Conservation (phyloP, 2,329 filamentous ascomycete species). For the Fusarium kyushuense region DNA sequence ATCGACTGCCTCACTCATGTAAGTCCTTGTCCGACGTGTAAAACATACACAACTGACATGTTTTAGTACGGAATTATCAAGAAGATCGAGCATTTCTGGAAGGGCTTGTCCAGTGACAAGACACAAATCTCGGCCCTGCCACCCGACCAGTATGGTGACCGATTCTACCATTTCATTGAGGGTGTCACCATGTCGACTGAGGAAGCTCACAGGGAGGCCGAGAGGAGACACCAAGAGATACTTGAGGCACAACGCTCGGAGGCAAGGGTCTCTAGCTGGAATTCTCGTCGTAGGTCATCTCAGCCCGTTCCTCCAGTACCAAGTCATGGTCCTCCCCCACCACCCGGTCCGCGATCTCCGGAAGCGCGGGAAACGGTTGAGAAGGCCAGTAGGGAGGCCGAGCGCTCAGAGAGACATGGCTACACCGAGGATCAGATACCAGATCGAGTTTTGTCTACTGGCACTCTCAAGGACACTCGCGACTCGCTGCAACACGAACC, state of each 20-base stretch:
- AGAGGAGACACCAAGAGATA: conserved; percentile 71
- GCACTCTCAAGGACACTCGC: conserved; percentile 58
- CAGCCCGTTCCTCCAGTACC: conserved; percentile 59
- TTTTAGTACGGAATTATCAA: conserved; percentile 90
- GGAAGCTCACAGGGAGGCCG: conserved; percentile 77
- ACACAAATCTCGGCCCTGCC: conserved; percentile 92
- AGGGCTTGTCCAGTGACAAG: conserved; percentile 86
- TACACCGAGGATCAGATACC: conserved; percentile 65
- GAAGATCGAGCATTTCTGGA: conserved; percentile 96
- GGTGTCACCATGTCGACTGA: conserved; percentile 91
- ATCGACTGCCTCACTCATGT: conserved; percentile 98
- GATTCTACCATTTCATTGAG: conserved; percentile 92
- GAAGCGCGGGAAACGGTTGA: conserved; percentile 58
- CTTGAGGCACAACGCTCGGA: conserved; percentile 53
- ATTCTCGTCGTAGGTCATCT: conserved; percentile 52
- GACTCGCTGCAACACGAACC: conserved; percentile 68
- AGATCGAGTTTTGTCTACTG: conserved; percentile 67
- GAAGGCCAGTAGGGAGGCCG: conserved; percentile 55
- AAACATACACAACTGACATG: conserved; percentile 43
- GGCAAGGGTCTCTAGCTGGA: conserved; percentile 55
- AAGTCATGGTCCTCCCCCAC: conserved; percentile 59
- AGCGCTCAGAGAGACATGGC: conserved; percentile 52
- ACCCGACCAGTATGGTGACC: conserved; percentile 89
- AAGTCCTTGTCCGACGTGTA: conserved; percentile 58
- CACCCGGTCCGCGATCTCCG: conserved; percentile 52